Base-by-base conservation (phyloP, 371 early-diverging fungal genomes). In the Mucor racemosus region DNA sequence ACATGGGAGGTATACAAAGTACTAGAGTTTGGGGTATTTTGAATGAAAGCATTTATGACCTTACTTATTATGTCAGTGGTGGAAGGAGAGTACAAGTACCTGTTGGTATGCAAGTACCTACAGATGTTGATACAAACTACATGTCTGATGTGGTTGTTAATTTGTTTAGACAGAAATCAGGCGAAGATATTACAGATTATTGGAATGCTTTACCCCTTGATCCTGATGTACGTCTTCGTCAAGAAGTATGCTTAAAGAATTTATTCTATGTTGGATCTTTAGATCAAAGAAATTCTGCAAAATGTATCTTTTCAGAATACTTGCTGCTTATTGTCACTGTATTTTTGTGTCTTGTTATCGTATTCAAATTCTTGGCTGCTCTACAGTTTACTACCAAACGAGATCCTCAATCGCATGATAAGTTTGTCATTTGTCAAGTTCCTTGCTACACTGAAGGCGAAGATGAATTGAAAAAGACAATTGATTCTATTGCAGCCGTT, bases 341-440 rank as follows among this genome's bases (percentile, higher is more conserved):
- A 14, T 75, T 94, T 41, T 76, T 96, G 60, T 91, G 93, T 35
- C 76, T 87, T 50, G 91, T 97, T 34, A 92, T 97, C 57, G 83
- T 91, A 55, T 86, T 96, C 79, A 97, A 96, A 79, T 95, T 94
- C 60, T 77, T 95, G 69, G 92, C 97, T 7, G 97, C 98, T 3
- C 76, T 98, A 58, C 97, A 95, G 75, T 80, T 87, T 67, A 79
- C 78, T 44, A 75, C 85, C 7, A 71, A 72, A 13, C 86, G 88
- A 7, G 90, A 91, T 1, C 95, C 96, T 0, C 93, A 95, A 69
- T 89, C 90, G 21, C 91, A 92, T 41, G 92, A 94, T 67, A 92
- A 93, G 78, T 98, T 98, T 79, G 92, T 94, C 17, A 93, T 99
- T 64, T 90, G 94, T 72, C 91, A 91, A 69, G 90, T 94, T 4